Conservation (phyloP, 2,329 filamentous ascomycete species). For the Phoma sp. region DNA sequence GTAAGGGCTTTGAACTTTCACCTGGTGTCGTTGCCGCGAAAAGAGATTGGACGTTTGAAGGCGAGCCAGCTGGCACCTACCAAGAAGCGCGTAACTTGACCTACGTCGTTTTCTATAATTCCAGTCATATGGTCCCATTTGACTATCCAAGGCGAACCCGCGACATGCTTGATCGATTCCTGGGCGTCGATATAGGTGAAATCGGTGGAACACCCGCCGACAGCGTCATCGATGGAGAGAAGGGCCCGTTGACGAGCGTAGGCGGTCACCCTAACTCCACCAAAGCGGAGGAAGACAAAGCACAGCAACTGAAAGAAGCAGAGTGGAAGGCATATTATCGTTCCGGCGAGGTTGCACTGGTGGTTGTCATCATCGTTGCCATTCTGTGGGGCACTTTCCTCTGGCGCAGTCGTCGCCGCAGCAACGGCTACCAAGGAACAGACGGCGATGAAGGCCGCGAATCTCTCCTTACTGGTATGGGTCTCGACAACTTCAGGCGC, state of each 20-base stretch:
- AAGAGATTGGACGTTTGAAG: constrained; percentile 92
- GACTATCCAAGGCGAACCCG: constrained; percentile 84
- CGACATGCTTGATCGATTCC: constrained; percentile 97
- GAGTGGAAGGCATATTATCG: constrained; percentile 89
- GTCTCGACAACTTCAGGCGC: constrained; percentile 55
- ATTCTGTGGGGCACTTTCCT: constrained; percentile 75
- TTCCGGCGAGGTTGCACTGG: constrained; percentile 83
- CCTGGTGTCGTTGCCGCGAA: constrained; percentile 91
- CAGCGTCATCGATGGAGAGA: constrained; percentile 83
- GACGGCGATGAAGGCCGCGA: constrained; percentile 52
- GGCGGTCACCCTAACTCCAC: constrained; percentile 75
- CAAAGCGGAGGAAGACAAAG: constrained; percentile 68
- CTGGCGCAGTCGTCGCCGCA: constrained; percentile 57
- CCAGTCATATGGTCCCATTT: constrained; percentile 98
- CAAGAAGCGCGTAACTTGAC: constrained; percentile 94
- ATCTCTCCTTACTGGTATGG: constrained; percentile 52
- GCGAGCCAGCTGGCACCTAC: constrained; percentile 85
- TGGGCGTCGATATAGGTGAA: constrained; percentile 86
- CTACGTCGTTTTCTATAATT: constrained; percentile 93
- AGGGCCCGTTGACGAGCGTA: constrained; percentile 77
- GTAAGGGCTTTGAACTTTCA: constrained; percentile 85
- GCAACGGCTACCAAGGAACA: constrained; percentile 53
- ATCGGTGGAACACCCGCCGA: constrained; percentile 83
- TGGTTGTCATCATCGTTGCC: constrained; percentile 78
- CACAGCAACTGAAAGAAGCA: constrained; percentile 77